Conservation (phyloP, 1,139 yeast species). For the Debaryomyces sp. region DNA sequence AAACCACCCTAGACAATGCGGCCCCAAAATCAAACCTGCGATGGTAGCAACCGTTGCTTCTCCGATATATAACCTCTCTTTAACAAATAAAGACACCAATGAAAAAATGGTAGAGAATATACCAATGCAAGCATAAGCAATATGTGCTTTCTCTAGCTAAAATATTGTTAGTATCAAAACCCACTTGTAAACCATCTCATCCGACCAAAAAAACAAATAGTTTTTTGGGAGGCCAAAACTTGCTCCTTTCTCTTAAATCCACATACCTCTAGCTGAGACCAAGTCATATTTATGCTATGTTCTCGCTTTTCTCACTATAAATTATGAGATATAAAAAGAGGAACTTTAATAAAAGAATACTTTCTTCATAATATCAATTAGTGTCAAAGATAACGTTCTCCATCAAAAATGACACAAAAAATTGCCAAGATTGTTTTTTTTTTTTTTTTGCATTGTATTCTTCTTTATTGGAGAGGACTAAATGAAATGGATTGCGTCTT, state of each 20-base stretch:
- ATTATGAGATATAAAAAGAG: not conserved
- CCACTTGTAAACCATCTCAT: constrained; percentile 3
- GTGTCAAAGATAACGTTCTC: not conserved
- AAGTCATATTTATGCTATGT: constrained; percentile 28
- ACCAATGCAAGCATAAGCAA: constrained; percentile 92
- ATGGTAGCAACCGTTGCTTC: constrained; percentile 95
- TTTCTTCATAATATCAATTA: not conserved
- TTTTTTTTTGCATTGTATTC: not conserved
- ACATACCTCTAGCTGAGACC: constrained; percentile 47
- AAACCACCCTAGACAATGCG: constrained; percentile 90
- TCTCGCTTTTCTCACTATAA: not conserved
- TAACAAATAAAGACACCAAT: constrained; percentile 85
- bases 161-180: constrained; percentile 5
- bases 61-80: constrained; percentile 87
- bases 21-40: constrained; percentile 91
- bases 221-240: not conserved
- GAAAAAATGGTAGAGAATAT: constrained; percentile 88
- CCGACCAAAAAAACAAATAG: not conserved
- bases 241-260: not conserved
- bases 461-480: not conserved
- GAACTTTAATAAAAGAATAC: not conserved
- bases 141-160: constrained; percentile 59
- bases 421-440: not conserved
- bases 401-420: not conserved
- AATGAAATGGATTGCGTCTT: not conserved